Percentiles rank a stretch among this genome's conserved stretches.
phyloP scores from a whole-genome alignment of 768 basidiomycete species.

The Auricularia sp. region DNA sequence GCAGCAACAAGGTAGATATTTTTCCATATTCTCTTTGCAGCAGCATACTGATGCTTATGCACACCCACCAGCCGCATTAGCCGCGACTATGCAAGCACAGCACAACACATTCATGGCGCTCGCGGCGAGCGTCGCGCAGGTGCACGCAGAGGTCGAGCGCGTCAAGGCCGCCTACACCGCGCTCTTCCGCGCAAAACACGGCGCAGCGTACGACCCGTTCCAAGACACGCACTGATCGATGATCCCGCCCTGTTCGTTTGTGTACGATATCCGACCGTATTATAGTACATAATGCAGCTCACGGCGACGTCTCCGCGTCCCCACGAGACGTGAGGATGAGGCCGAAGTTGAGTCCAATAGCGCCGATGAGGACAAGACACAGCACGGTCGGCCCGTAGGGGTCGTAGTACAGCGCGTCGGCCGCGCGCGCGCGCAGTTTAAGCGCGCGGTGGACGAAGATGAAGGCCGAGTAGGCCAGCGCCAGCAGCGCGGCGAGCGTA shows the following conservation, averaged over 20 bases:
- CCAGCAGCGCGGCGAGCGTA: slow-evolving; percentile 78
- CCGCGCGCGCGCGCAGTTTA: slow-evolving; percentile 56
- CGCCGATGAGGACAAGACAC: slow-evolving; percentile 56
- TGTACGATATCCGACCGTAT: too few relatives aligned
- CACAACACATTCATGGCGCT: slow-evolving; percentile 68
- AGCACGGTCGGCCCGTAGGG: slow-evolving; percentile 76
- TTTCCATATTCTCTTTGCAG: neutral
- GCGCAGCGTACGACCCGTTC: slow-evolving; percentile 78
- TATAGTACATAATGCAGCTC: neutral
- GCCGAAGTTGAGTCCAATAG: slow-evolving; percentile 64
- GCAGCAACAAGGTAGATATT: slow-evolving; percentile 52
- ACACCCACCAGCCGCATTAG: slow-evolving; percentile 39
- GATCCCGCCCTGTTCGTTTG: too few relatives aligned
- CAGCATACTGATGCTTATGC: neutral
- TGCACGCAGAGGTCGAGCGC: slow-evolving; percentile 67
- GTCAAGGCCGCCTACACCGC: slow-evolving; percentile 68
- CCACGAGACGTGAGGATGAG: neutral
- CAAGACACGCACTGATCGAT: slow-evolving; percentile 19
- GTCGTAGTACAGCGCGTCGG: slow-evolving; percentile 82
- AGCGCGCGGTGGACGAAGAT: slow-evolving; percentile 72
- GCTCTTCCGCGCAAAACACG: slow-evolving; percentile 69
- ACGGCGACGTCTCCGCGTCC: neutral
- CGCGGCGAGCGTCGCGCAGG: slow-evolving; percentile 62
- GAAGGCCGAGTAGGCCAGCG: slow-evolving; percentile 77
- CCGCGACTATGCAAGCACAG: slow-evolving; percentile 70